phyloP scores from a whole-genome alignment of 1,139 yeast species.

The Candida sp. region DNA sequence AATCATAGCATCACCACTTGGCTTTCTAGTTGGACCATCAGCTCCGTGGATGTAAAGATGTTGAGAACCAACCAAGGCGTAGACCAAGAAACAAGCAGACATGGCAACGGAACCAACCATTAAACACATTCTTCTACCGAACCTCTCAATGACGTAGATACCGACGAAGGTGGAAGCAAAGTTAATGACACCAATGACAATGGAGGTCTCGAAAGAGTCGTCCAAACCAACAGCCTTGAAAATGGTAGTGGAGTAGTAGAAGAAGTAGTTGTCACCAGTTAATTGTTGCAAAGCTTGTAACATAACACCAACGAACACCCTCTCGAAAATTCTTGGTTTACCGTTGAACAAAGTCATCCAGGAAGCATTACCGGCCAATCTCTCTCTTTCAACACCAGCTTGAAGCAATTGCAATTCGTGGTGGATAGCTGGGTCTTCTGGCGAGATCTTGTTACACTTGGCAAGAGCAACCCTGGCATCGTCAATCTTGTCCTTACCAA shows the following conservation, averaged over 20 bases:
- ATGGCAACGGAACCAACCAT: constrained; percentile 51
- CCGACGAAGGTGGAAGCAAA: constrained; percentile 76
- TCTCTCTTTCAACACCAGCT: constrained; percentile 68
- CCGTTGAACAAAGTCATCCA: constrained; percentile 72
- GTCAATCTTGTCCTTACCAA: constrained; percentile 40
- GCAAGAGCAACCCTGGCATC: constrained; percentile 59
- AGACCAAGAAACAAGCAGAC: constrained; percentile 63
- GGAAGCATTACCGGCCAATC: constrained; percentile 65
- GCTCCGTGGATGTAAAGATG: constrained; percentile 60
- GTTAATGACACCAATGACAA: constrained; percentile 79
- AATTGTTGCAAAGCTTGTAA: constrained; percentile 77
- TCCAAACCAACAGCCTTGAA: constrained; percentile 81
- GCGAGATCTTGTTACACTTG: constrained; percentile 62
- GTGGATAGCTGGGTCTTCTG: constrained; percentile 61
- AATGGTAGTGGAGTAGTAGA: constrained; percentile 81
- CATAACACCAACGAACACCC: constrained; percentile 68
- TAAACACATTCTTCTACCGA: constrained; percentile 74
- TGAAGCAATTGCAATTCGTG: constrained; percentile 63
- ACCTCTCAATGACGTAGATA: constrained; percentile 65
- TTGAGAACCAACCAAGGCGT: constrained; percentile 64
- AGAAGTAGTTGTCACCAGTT: constrained; percentile 82
- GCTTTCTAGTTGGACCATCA: constrained; percentile 33
- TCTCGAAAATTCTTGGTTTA: constrained; percentile 66
- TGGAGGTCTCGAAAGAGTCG: constrained; percentile 79
- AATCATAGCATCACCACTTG: constrained; percentile 78